Evolutionary conservation across 768 basidiomycete species (phyloP).

Genomic region (Austroboletus festivus): DNA sequence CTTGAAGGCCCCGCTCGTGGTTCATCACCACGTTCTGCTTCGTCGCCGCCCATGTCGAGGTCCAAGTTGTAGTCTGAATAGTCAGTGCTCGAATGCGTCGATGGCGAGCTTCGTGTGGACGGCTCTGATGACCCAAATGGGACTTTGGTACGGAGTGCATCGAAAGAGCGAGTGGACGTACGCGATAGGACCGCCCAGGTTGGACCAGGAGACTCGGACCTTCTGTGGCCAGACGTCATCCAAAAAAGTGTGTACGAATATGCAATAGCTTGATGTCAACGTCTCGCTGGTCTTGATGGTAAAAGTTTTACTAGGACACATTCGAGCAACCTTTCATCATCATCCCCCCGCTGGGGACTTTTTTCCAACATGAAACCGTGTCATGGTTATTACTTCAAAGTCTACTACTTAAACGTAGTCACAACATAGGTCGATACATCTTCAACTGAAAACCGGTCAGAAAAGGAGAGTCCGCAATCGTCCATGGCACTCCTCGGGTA

Average conservation of each 20-base stretch:
- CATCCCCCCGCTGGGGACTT: no score
- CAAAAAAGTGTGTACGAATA: neutral
- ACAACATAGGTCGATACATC: no score
- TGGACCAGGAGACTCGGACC: slow-evolving; percentile 30
- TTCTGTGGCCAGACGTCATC: neutral
- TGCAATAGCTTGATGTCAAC: no score
- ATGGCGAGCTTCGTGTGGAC: slow-evolving; percentile 2
- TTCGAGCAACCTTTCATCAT: no score
- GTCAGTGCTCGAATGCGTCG: slow-evolving; percentile 9
- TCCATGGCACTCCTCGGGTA: slow-evolving; percentile 4
- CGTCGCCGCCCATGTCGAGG: slow-evolving; percentile 21
- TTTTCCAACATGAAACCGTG: neutral
- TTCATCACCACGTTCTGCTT: slow-evolving; percentile 8
- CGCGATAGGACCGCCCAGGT: slow-evolving; percentile 24
- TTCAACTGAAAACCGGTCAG: no score
- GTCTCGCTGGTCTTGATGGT: no score
- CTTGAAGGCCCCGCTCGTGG: no score
- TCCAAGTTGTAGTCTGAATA: slow-evolving; percentile 7
- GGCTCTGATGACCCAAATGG: slow-evolving; percentile 19
- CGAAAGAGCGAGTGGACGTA: slow-evolving; percentile 20
- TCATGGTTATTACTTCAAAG: no score
- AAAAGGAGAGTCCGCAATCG: no score
- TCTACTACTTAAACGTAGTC: no score
- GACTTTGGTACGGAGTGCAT: no score
- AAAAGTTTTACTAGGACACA: no score